Base-by-base conservation (phyloP, 805 yeast genomes). In the Barnettozyma vustinii region DNA sequence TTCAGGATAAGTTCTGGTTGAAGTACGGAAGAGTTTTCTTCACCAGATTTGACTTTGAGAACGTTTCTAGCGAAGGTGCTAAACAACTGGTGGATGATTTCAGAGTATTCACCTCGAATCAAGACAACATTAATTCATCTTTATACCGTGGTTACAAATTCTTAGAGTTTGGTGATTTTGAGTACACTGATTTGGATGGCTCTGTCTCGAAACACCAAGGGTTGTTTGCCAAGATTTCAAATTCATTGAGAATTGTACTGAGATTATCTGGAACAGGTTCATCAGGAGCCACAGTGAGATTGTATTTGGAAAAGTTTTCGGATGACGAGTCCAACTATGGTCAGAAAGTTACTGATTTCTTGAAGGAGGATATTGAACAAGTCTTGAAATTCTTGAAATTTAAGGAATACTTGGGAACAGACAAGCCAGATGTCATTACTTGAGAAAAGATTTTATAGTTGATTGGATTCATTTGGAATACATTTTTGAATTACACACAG, bases 191-290 rank as follows among this genome's bases (percentile, higher is more conserved):
- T 65, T 73, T 92, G 50, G 98, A 94, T 67, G 98, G 98, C 27
- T 82, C 92, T 1, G 90, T 92, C 6, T 87, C 96, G 3, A 62
- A 67, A 5, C 81, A 90, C 62, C 99, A 92, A 73, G 99, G 99
- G 35, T 76, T 94, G 46, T 91, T 74, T 61, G 84, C 90, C 55
- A 90, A 85, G 68, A 77, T 90, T 54, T 79, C 77, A 44, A 83
- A 83, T 59, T 97, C 97, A 6, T 76, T 87, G 52, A 80, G 97
- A 66, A 80, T 91, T 46, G 87, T 94, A 35, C 86, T 89, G 47
- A 84, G 99, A 68, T 75, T 94, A 55, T 89, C 97, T 0, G 99
- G 99, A 49, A 92, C 99, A 2, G 99, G 99, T 15, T 90, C 97
- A 2, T 84, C 96, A 2, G 99, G 99, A 44, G 98, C 99, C 19